Evolutionary conservation across 805 yeast genomes (phyloP), one percentile per base, ranked within the genome.

Genomic region (Naumovozyma baii): DNA sequence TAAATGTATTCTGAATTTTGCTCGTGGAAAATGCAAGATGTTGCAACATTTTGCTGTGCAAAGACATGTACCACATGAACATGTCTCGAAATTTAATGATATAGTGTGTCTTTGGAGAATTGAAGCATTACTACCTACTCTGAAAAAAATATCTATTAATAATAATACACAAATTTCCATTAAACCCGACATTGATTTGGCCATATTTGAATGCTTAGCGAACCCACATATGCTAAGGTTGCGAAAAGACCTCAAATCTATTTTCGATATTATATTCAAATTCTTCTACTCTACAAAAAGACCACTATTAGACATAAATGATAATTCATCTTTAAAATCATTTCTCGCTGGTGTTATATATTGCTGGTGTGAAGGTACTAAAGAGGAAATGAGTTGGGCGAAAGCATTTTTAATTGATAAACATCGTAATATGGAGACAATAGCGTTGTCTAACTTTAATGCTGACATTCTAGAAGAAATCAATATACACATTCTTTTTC

Each of bases 391-490:
- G 26, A 44, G 50, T 1, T 79, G 82, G 80, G 72, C 80, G 0
- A 46, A 64, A 39, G 56, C 43, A 22, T 54, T 50, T 39, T 52
- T 58, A 45, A 62, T 43, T 29, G 46, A 43, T 18, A 38, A 59
- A 19, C 50, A 45, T 15, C 28, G 31, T 12, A 42, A 39, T 26
- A 40, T 43, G 2, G 41, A 39, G 34, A 46, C 42, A 4, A 25
- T 44, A 9, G 29, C 37, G 25, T 35, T 43, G 10, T 33, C 48
- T 10, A 58, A 55, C 33, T 48, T 64, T 31, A 55, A 65, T 12
- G 47, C 61, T 5, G 64, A 73, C 26, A 53, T 76, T 1, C 46
- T 71, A 5, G 82, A 78, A 48, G 88, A 82, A 50, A 73, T 71
- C 42, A 69, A 66, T 36, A 48, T 61, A 2, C 78, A 79, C 50